These are phyloP conservation scores for Trichoderma koningii DNA, from an alignment of 2,329 filamentous ascomycete genomes.

Conservation along the genomic window DNA sequence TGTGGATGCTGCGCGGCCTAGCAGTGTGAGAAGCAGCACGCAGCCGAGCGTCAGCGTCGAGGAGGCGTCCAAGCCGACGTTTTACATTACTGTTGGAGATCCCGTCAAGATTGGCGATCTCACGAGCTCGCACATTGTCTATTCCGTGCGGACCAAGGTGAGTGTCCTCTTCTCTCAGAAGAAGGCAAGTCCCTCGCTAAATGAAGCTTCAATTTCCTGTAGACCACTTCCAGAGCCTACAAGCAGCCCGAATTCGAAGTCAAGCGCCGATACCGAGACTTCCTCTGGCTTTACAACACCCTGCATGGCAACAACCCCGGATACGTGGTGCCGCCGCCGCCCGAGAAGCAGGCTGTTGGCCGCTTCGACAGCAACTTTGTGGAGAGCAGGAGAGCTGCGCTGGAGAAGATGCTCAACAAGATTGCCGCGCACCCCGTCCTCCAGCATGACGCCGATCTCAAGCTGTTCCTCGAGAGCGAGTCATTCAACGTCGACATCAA, in stretches of 20 bases:
- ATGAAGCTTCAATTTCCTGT: neutral
- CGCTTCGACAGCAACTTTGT: constrained; percentile 97
- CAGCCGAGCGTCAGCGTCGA: constrained; percentile 86
- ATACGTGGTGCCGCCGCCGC: constrained; percentile 90
- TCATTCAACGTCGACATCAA: constrained; percentile 95
- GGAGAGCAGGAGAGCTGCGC: constrained; percentile 82
- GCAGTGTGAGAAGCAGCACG: constrained; percentile 53
- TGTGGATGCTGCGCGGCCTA: constrained; percentile 59
- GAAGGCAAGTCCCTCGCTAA: neutral
- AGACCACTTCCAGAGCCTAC: constrained; percentile 97
- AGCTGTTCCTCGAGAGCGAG: constrained; percentile 96
- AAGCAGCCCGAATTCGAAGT: constrained; percentile 90
- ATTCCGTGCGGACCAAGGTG: constrained; percentile 92
- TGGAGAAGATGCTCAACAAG: constrained; percentile 99
- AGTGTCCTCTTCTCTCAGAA: neutral
- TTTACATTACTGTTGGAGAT: constrained; percentile 89
- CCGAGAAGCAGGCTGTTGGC: constrained; percentile 96
- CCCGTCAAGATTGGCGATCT: constrained; percentile 97
- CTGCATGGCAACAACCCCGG: constrained; percentile 94
- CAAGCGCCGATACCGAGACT: constrained; percentile 91
- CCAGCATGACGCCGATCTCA: constrained; percentile 90
- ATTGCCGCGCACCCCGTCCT: constrained; percentile 84
- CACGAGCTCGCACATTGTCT: constrained; percentile 96
- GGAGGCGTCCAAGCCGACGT: constrained; percentile 88
- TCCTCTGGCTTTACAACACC: constrained; percentile 95